Conservation (phyloP, 495 filamentous ascomycete genomes). For the Hyphodiscus hymeniophilus region DNA sequence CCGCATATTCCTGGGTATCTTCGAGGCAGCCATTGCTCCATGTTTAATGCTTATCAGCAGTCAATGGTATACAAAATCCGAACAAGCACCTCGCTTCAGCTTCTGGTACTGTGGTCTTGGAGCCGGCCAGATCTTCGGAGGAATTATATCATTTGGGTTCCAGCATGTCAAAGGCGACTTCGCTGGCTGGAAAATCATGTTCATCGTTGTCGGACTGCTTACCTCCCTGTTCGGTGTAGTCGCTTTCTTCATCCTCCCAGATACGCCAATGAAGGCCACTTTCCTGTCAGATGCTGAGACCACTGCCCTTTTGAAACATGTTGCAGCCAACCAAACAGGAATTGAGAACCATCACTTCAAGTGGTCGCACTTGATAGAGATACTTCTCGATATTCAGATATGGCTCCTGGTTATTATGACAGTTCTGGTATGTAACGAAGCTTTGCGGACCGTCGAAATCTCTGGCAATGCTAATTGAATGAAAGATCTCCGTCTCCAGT, state of each 20-base stretch:
- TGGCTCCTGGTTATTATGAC: slow-evolving; percentile 28
- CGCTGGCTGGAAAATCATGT: slow-evolving; percentile 32
- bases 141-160: slow-evolving; percentile 3
- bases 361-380: slow-evolving; percentile 51
- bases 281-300: slow-evolving; percentile 51
- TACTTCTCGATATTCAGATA: slow-evolving; percentile 48
- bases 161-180: slow-evolving; percentile 16
- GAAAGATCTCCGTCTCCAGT: slow-evolving; percentile 38
- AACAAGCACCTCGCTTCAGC: slow-evolving; percentile 37
- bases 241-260: slow-evolving; percentile 59
- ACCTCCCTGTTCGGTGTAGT: too few relatives aligned
- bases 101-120: slow-evolving; percentile 59
- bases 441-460: slow-evolving; percentile 16
- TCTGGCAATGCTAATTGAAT: neutral
- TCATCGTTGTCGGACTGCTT: slow-evolving; percentile 59
- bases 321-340: slow-evolving; percentile 58
- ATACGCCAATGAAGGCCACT: slow-evolving; percentile 59
- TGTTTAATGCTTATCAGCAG: slow-evolving; percentile 50
- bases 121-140: slow-evolving; percentile 33
- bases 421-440: slow-evolving; percentile 13
- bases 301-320: slow-evolving; percentile 48
- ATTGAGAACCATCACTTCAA: slow-evolving; percentile 65
- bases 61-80: slow-evolving; percentile 56
- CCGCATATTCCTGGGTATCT: slow-evolving; percentile 53
- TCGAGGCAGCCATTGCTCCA: slow-evolving; percentile 53